Evolutionary conservation across 2,329 filamentous ascomycete genomes (phyloP).

Genomic region (Aureobasidium uvarum): DNA sequence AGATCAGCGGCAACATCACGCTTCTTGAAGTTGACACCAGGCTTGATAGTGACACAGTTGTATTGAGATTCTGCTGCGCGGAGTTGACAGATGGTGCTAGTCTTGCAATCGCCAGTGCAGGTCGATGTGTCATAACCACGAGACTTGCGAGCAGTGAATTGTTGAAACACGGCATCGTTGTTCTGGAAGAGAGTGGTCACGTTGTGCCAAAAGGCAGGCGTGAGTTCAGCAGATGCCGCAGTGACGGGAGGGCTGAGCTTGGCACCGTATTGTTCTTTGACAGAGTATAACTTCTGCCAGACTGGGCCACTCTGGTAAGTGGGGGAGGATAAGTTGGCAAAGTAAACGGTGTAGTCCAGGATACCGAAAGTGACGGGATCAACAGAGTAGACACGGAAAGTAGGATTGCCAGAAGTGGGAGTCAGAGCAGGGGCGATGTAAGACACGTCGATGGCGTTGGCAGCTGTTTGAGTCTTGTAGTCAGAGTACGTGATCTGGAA

Average conservation of each 20-base stretch:
- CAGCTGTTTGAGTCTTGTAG: slow-evolving; percentile 45
- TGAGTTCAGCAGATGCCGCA: slow-evolving; percentile 48
- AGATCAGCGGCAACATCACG: not conserved
- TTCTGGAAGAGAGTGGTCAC: slow-evolving; percentile 52
- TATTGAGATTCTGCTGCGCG: slow-evolving; percentile 54
- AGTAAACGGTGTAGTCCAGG: slow-evolving; percentile 55
- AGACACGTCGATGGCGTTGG: slow-evolving; percentile 51
- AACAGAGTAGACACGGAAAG: slow-evolving; percentile 59
- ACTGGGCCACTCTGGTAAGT: slow-evolving; percentile 49
- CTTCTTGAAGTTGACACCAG: slow-evolving; percentile 25
- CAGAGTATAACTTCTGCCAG: slow-evolving; percentile 59
- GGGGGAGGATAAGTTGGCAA: slow-evolving; percentile 51
- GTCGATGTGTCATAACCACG: slow-evolving; percentile 47
- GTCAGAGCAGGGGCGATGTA: slow-evolving; percentile 57
- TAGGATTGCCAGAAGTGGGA: slow-evolving; percentile 55
- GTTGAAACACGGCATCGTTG: slow-evolving; percentile 47
- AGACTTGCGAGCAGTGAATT: slow-evolving; percentile 50
- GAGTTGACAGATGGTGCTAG: slow-evolving; percentile 53
- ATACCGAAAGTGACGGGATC: slow-evolving; percentile 58
- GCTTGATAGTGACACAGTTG: slow-evolving; percentile 44
- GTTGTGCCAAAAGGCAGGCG: slow-evolving; percentile 60
- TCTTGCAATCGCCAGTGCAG: slow-evolving; percentile 49
- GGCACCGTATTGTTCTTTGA: slow-evolving; percentile 54
- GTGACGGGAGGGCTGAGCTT: slow-evolving; percentile 46
- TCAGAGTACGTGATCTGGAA: slow-evolving; percentile 57